Percentiles rank a stretch among this genome's conserved stretches.
phyloP scores from a whole-genome alignment of 352 stramenopile genomes.

The Pythium plurisporium region DNA sequence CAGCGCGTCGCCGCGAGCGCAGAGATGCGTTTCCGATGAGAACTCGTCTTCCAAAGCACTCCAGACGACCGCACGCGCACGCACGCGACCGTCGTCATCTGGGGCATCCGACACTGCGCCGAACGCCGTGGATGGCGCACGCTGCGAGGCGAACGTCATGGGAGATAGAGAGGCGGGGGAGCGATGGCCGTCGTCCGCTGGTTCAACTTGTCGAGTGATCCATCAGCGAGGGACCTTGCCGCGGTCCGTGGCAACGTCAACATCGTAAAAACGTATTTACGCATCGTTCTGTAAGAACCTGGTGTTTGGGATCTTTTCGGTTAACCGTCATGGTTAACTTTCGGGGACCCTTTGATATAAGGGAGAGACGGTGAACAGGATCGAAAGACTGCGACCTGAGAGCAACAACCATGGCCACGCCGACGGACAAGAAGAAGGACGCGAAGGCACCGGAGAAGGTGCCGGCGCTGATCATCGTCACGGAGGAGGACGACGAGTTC shows the following conservation, averaged over 20 bases:
- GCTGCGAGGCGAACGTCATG: too few species aligned
- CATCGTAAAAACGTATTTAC: conserved; percentile 10
- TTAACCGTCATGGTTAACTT: too few species aligned
- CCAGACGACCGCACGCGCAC: conserved; percentile 17
- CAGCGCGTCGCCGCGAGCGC: conserved; percentile 1
- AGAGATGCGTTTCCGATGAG: not conserved
- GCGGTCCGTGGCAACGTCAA: conserved; percentile 24
- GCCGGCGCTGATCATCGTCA: conserved; percentile 69
- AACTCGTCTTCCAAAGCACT: not conserved
- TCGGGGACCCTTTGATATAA: too few species aligned
- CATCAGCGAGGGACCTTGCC: not conserved
- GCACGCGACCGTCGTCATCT: not conserved
- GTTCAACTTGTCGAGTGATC: conserved; percentile 10
- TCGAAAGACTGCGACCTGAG: too few species aligned
- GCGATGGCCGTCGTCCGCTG: not conserved
- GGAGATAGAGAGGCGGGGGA: not conserved
- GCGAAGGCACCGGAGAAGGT: conserved; percentile 44
- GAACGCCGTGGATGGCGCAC: not conserved
- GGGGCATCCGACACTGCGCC: not conserved
- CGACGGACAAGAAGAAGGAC: conserved; percentile 18
- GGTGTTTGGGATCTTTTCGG: too few species aligned
- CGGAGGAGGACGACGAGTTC: conserved; percentile 88
- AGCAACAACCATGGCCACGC: too few species aligned
- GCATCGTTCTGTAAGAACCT: too few species aligned
- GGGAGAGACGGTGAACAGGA: too few species aligned